Percentiles rank a stretch among this genome's conserved stretches.
Conservation (phyloP, 2,329 filamentous ascomycete species). For the Colletotrichum ledebouriae region DNA sequence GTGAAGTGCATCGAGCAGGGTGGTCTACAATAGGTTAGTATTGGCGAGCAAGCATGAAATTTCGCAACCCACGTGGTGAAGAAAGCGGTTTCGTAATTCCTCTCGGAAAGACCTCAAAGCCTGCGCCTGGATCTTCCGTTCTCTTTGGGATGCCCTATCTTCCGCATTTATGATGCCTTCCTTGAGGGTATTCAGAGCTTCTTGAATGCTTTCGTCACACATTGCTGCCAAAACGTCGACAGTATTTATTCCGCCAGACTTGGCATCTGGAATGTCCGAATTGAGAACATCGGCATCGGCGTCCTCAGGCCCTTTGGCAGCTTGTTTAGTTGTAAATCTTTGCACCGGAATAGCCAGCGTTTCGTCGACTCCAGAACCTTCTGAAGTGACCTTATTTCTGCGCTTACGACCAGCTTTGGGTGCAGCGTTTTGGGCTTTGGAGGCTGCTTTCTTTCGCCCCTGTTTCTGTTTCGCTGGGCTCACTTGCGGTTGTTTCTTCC, state of each 20-base stretch:
- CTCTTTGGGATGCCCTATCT: constrained; percentile 63
- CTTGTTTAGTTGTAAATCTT: constrained; percentile 65
- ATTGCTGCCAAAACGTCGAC: constrained; percentile 74
- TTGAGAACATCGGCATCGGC: constrained; percentile 60
- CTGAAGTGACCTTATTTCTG: constrained; percentile 42
- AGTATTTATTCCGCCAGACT: constrained; percentile 69
- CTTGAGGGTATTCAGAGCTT: constrained; percentile 62
- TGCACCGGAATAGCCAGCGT: constrained; percentile 71
- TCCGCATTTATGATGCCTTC: constrained; percentile 55
- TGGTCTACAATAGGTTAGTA: constrained; percentile 57
- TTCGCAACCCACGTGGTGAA: constrained; percentile 68
- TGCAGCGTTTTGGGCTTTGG: constrained; percentile 44
- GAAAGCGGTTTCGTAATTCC: constrained; percentile 67
- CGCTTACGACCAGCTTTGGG: constrained; percentile 42
- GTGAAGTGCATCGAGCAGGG: constrained; percentile 71
- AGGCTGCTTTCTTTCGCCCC: constrained; percentile 32
- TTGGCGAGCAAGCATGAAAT: constrained; percentile 35
- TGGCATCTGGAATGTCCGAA: constrained; percentile 66
- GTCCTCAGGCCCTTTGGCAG: constrained; percentile 56
- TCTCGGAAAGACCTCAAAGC: constrained; percentile 71
- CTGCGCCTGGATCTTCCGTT: constrained; percentile 67
- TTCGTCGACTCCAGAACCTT: constrained; percentile 31
- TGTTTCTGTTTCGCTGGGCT: constrained; percentile 61
- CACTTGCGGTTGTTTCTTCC: constrained; percentile 51
- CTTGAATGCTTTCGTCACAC: constrained; percentile 71